Percentiles rank a stretch among this genome's conserved stretches.
phyloP scores from a whole-genome alignment of 164 flowering plant genomes.

The Annona squamosa region DNA sequence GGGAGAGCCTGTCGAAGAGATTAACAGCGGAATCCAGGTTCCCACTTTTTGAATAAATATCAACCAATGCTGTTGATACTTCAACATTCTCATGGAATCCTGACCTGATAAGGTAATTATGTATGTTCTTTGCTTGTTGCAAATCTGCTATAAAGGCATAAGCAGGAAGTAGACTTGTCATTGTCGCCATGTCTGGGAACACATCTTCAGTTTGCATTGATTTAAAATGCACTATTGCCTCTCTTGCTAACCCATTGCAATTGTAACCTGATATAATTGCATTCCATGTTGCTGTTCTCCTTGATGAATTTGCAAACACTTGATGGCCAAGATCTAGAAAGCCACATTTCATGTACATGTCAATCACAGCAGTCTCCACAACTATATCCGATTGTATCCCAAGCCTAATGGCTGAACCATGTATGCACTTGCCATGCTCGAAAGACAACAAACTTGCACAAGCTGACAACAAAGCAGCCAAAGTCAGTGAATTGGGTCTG shows the following conservation, averaged over 20 bases:
- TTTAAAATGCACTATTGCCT: conserved; percentile 56
- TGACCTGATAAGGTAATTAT: conserved; percentile 42
- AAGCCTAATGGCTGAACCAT: conserved; percentile 49
- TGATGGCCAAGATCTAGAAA: conserved; percentile 28
- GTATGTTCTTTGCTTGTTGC: conserved; percentile 50
- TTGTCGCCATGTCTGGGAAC: conserved; percentile 41
- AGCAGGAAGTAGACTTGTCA: conserved; percentile 59
- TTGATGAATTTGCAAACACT: conserved; percentile 37
- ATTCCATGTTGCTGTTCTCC: conserved; percentile 58
- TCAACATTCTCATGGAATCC: conserved; percentile 37
- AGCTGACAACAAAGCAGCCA: conserved; percentile 54
- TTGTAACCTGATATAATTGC: conserved; percentile 55
- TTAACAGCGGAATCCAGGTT: conserved; percentile 41
- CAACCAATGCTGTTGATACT: conserved; percentile 44
- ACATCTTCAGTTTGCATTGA: conserved; percentile 44
- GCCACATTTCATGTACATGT: conserved; percentile 65
- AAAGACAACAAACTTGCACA: conserved; percentile 31
- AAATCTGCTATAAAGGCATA: conserved; percentile 53
- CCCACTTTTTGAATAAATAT: conserved; percentile 69
- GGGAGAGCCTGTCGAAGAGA: conserved; percentile 40
- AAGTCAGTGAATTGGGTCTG: conserved; percentile 54
- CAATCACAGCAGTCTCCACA: conserved; percentile 61
- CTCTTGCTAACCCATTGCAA: conserved; percentile 37
- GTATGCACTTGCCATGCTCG: conserved; percentile 50
- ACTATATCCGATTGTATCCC: conserved; percentile 39